Conservation (phyloP, 2,329 filamentous ascomycete genomes). For the Pseudocercospora pini-densiflorae region DNA sequence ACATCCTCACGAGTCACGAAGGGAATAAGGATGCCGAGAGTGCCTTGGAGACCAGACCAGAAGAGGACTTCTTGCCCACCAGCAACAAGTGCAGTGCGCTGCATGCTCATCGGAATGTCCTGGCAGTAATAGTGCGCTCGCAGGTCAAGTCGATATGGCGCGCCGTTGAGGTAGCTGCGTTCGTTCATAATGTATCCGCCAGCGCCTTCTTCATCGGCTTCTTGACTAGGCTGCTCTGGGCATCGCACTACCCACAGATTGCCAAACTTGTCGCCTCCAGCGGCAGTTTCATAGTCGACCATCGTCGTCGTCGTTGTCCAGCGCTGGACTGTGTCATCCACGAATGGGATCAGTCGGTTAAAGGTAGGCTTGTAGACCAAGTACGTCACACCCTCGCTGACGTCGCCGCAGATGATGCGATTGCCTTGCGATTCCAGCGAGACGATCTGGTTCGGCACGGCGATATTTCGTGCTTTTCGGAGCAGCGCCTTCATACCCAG, state of each 20-base stretch:
- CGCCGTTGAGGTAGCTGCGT: conserved; percentile 85
- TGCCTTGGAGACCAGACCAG: conserved; percentile 94
- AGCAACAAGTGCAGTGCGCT: conserved; percentile 86
- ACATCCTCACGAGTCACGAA: conserved; percentile 91
- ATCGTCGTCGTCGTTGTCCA: conserved; percentile 92
- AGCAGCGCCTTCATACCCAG: conserved; percentile 91
- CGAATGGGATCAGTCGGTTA: conserved; percentile 91
- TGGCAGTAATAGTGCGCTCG: conserved; percentile 90
- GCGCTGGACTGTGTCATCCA: conserved; percentile 83
- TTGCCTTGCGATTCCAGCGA: conserved; percentile 88
- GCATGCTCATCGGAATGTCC: conserved; percentile 88
- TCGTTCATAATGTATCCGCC: conserved; percentile 92
- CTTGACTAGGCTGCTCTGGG: conserved; percentile 81
- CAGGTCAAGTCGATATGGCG: conserved; percentile 80
- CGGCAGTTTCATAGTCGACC: conserved; percentile 96
- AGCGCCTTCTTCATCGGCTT: conserved; percentile 89
- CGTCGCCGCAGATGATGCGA: conserved; percentile 88
- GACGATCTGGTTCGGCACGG: conserved; percentile 69
- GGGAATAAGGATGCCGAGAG: conserved; percentile 88
- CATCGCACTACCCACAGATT: conserved; percentile 93
- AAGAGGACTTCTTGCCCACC: conserved; percentile 90
- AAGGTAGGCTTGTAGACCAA: conserved; percentile 92
- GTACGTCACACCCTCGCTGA: conserved; percentile 88
- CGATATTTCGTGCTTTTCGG: conserved; percentile 67
- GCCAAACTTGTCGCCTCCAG: conserved; percentile 96